Evolutionary conservation across 768 basidiomycete species (phyloP).

Genomic region (Myochromella boudieri): DNA sequence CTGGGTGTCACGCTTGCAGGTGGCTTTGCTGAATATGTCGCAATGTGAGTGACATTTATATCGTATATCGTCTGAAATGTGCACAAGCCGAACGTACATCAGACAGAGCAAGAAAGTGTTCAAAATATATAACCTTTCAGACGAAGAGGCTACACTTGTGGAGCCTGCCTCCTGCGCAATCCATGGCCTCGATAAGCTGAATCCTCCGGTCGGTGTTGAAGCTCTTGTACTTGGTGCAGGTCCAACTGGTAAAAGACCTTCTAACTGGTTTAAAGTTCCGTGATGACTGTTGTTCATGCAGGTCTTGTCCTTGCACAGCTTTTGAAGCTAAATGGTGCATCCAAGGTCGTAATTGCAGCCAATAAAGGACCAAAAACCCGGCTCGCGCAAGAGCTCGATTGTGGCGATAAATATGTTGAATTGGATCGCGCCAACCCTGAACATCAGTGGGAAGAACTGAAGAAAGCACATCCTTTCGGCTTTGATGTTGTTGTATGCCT

Average conservation of each 20-base stretch:
- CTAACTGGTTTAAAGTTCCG: not conserved
- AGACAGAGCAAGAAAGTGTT: constrained; percentile 68
- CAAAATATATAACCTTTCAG: constrained; percentile 73
- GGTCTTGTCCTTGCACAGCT: constrained; percentile 78
- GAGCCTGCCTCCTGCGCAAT: constrained; percentile 81
- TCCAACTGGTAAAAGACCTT: constrained; percentile 51
- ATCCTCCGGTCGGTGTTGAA: constrained; percentile 65
- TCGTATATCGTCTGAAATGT: not conserved
- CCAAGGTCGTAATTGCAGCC: constrained; percentile 66
- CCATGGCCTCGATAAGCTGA: constrained; percentile 76
- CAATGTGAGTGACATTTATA: constrained; percentile 45
- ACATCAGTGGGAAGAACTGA: constrained; percentile 67
- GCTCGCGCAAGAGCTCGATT: constrained; percentile 66
- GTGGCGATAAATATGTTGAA: constrained; percentile 74
- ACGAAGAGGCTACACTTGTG: constrained; percentile 74
- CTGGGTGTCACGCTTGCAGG: constrained; percentile 64
- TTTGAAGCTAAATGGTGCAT: constrained; percentile 73
- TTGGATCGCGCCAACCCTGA: constrained; percentile 64
- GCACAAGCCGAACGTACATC: not conserved
- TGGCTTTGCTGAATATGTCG: constrained; percentile 75
- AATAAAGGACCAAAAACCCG: constrained; percentile 81
- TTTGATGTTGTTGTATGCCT: constrained; percentile 62
- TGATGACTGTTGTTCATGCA: constrained; percentile 3
- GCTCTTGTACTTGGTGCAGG: constrained; percentile 77
- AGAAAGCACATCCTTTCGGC: constrained; percentile 74